Percentiles rank a stretch among this genome's conserved stretches.
Evolutionary conservation across 371 early-diverging fungal species (phyloP).

Genomic region (Lichtheimia ornata): DNA sequence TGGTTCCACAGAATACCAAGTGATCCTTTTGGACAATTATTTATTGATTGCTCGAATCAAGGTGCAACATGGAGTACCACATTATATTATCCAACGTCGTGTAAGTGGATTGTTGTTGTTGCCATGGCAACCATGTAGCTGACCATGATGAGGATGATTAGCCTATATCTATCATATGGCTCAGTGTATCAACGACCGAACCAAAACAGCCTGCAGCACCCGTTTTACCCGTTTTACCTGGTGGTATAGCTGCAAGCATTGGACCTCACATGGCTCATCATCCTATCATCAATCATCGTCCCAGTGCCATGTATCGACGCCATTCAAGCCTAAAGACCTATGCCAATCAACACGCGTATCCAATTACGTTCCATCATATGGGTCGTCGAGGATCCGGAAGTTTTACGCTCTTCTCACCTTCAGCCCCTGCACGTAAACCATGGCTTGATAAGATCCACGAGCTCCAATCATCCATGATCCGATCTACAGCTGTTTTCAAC

Average conservation of each 20-base stretch:
- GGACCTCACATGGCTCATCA: conserved; percentile 6
- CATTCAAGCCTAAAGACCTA: too few relatives aligned
- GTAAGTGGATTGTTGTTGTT: conserved; percentile 12
- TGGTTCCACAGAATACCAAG: conserved; percentile 65
- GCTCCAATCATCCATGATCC: conserved; percentile 59
- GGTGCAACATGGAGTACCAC: conserved; percentile 23
- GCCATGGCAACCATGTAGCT: background rate
- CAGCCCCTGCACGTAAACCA: conserved; percentile 71
- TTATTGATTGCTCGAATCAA: conserved; percentile 75
- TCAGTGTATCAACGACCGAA: conserved; percentile 29
- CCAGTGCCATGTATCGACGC: too few relatives aligned
- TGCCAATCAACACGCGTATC: conserved; percentile 24
- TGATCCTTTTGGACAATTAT: conserved; percentile 88
- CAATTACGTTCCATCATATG: conserved; percentile 76
- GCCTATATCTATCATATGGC: conserved; percentile 78
- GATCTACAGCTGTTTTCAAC: conserved; percentile 61
- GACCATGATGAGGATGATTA: conserved; percentile 14
- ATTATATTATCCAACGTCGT: conserved; percentile 29
- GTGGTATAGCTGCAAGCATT: conserved; percentile 11
- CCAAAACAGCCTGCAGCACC: conserved; percentile 20
- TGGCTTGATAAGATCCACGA: conserved; percentile 84
- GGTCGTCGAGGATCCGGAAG: conserved; percentile 64
- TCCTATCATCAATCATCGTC: background rate
- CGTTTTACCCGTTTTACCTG: conserved; percentile 39
- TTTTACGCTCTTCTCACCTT: conserved; percentile 72